Base-by-base conservation (phyloP, 352 stramenopile species). In the Phytophthora hybrid region DNA sequence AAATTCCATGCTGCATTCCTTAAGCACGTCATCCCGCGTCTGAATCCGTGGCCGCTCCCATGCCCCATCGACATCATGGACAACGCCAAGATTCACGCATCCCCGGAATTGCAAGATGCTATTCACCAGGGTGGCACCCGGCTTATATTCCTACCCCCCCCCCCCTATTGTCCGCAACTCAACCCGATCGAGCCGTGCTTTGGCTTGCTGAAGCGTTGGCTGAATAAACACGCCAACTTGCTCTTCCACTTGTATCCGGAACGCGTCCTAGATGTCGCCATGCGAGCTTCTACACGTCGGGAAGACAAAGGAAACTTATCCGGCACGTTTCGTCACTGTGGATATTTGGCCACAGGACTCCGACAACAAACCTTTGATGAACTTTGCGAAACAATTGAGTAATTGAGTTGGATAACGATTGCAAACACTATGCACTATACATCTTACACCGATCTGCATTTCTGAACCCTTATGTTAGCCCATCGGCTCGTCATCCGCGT, bases 261-360 rank as follows among this genome's bases (percentile, higher is more conserved):
- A 39, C 31, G 18, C 1, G 55, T 64, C 26, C 23, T 64, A 5
- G 64, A 58, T 18, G 44, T 59, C 4, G 63, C 53, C 1, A 70
- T 70, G 55, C 41, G 64, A n/a, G n/a, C n/a, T n/a, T n/a, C n/a
- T n/a, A 71, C 56, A 18, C 54, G 46, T 9, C 19, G 31, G 3
- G 47, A 64, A n/a, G 46, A 55, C 13, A 64, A 31, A 7, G 26
- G 60, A 56, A 47, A 31, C 8, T 71, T 23, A 6, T 60, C 19
- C 29, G 49, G 41, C n/a, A n/a, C n/a, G n/a, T n/a, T n/a, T n/a
- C n/a, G n/a, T n/a, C 54, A 63, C 52, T 63, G 63, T 19, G 54
- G 41, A 14, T 70, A 70, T 31, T 49, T 63, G 54, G 11, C 23
- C 11, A 63, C 53, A 41, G 18, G 39, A 9, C 14, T 70, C 7